Conservation (phyloP, 169 alveolate species). For the Cryptosporidium meleagridis region DNA sequence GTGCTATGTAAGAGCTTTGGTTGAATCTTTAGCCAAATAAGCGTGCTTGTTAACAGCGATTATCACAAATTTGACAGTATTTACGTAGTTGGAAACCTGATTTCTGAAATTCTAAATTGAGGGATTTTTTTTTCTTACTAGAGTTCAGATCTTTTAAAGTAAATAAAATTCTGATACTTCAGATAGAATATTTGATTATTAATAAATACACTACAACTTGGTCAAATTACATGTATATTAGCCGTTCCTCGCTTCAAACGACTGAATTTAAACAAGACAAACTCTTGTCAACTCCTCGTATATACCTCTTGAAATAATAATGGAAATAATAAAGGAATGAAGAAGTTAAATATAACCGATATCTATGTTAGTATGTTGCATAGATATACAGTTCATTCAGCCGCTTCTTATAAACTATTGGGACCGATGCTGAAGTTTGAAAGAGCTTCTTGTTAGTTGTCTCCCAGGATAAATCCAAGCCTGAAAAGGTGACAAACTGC, state of each 20-base stretch:
- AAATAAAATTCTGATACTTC: background rate
- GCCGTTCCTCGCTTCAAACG: slow-evolving; percentile 27
- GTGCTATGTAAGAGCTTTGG: slow-evolving; percentile 16
- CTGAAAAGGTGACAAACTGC: background rate
- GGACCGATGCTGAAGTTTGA: background rate
- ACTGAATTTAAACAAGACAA: background rate
- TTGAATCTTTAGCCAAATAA: slow-evolving; percentile 22
- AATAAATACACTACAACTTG: slow-evolving; percentile 25
- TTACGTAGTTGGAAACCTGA: slow-evolving; percentile 17
- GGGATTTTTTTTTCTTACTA: slow-evolving; percentile 4
- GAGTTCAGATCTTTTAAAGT: background rate
- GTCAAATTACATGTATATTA: background rate
- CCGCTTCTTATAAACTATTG: background rate
- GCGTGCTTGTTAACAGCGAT: slow-evolving; percentile 25
- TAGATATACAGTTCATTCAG: background rate
- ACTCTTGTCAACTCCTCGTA: background rate
- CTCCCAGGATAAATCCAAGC: slow-evolving; percentile 11
- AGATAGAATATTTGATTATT: background rate
- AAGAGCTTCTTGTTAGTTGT: background rate
- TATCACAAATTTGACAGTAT: slow-evolving; percentile 20
- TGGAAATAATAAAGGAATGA: background rate
- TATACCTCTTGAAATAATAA: too few species aligned
- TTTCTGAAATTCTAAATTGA: slow-evolving; percentile 6
- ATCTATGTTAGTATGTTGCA: background rate
- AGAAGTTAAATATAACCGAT: background rate